Evolutionary conservation across 164 flowering plant genomes (phyloP), one percentile per base, ranked within the genome.

Genomic region (Paratinospora sagittata): DNA sequence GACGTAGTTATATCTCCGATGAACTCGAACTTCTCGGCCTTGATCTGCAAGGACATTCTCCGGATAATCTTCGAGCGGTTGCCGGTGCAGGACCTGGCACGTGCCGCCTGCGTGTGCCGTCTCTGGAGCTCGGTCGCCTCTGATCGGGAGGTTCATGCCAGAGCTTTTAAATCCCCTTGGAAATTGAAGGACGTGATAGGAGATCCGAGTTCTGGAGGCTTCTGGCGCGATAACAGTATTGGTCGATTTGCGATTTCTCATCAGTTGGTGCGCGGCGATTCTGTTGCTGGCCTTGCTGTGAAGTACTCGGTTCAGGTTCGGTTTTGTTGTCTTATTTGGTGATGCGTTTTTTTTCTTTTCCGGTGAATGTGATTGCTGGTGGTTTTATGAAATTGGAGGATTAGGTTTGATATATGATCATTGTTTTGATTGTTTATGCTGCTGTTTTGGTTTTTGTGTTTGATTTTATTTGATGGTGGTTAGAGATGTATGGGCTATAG

Each of bases 291-390:
- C 71, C 97, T 94, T 33, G 98, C 97, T 19, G 91, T 94, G 26
- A 92, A 88, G 78, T 94, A 92, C 75, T 84, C 89, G 10, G 97
- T 92, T 73, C 98, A 94, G 96, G 97, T 94, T 68, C 16, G 12
- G 13, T 34, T 36, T 66, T n/a, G n/a, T n/a, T n/a, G n/a, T n/a
- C n/a, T n/a, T n/a, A n/a, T n/a, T n/a, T n/a, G n/a, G n/a, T 27
- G 49, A n/a, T n/a, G n/a, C n/a, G n/a, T 47, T 36, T 27, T 0
- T 3, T 64, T 65, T 27, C 43, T 3, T 61, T 57, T 43, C 66
- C 19, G 58, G 41, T 27, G 63, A 10, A 14, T 5, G 24, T 39
- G 60, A 27, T 49, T n/a, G n/a, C n/a, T n/a, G n/a, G n/a, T n/a
- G n/a, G n/a, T n/a, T n/a, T n/a, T n/a, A n/a, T n/a, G n/a, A n/a